A percentile compares a stretch with the other conserved stretches of the same genome.
These are phyloP conservation scores for Trichoderma sp. DNA, from an alignment of 2,329 filamentous ascomycete species.

Conservation along the genomic window DNA sequence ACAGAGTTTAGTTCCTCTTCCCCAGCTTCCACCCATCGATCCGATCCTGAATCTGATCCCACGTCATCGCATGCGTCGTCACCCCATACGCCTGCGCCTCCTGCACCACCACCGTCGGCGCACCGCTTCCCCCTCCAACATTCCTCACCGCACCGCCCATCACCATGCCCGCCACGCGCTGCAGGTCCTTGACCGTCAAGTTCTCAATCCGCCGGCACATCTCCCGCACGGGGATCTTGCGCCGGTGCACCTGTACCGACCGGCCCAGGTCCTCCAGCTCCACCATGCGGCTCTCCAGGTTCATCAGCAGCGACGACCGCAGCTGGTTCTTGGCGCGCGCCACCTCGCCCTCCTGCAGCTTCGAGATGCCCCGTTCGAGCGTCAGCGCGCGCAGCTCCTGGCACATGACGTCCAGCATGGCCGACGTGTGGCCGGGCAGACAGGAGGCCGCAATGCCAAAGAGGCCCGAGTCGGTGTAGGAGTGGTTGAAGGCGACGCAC, in stretches of 20 bases:
- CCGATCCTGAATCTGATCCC: slow-evolving; percentile 87
- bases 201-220: slow-evolving; percentile 88
- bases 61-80: slow-evolving; percentile 68
- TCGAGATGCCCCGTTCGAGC: slow-evolving; percentile 70
- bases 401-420: slow-evolving; percentile 95
- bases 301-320: slow-evolving; percentile 88
- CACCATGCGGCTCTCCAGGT: slow-evolving; percentile 94
- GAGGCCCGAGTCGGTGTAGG: slow-evolving; percentile 91
- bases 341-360: slow-evolving; percentile 76
- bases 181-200: slow-evolving; percentile 77
- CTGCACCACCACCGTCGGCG: slow-evolving; percentile 92
- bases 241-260: slow-evolving; percentile 95
- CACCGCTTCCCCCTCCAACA: slow-evolving; percentile 74
- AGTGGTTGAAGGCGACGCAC: slow-evolving; percentile 95
- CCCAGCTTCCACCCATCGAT: slow-evolving; percentile 85
- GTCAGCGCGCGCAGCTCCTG: slow-evolving; percentile 81
- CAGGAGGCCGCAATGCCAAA: slow-evolving; percentile 93
- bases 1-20: slow-evolving; percentile 38
- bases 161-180: slow-evolving; percentile 76
- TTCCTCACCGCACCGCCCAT: slow-evolving; percentile 78
- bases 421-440: slow-evolving; percentile 71
- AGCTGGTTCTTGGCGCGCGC: slow-evolving; percentile 96
- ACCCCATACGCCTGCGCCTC: slow-evolving; percentile 78
- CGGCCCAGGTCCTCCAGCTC: slow-evolving; percentile 94
- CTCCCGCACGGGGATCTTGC: slow-evolving; percentile 86